These are phyloP conservation scores for Coffea eugenioides DNA, from an alignment of 257 asterid species.

Conservation along the genomic window DNA sequence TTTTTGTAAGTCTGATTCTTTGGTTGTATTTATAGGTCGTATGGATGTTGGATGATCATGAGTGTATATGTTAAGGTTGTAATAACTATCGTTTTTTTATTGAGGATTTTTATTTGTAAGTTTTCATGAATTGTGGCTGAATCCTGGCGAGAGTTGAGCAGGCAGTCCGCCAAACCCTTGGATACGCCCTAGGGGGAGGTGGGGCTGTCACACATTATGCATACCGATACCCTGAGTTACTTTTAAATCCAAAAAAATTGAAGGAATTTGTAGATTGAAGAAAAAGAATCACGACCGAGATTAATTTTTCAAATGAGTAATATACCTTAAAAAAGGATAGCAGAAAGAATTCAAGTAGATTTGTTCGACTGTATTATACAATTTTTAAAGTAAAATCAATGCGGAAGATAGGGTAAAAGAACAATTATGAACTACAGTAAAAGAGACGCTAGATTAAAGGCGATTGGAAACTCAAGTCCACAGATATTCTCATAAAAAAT, in stretches of 20 bases:
- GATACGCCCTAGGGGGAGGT: no score
- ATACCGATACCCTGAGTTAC: not conserved
- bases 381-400: not conserved
- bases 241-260: not conserved
- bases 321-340: not conserved
- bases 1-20: no score
- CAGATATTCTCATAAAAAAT: constrained; percentile 5
- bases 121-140: no score
- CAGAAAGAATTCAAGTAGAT: not conserved
- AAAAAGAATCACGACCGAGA: not conserved
- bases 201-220: not conserved
- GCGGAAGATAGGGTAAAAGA: not conserved
- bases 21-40: no score
- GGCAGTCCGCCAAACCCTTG: no score
- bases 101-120: no score
- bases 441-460: not conserved
- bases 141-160: no score
- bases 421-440: not conserved
- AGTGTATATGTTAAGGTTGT: no score
- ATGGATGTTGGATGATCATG: no score
- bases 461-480: not conserved
- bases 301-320: not conserved
- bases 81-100: no score
- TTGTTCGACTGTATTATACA: not conserved
- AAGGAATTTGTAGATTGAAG: not conserved